Percentiles rank a stretch among this genome's conserved stretches.
These are phyloP conservation scores for Talaromyces albobiverticillius DNA, from an alignment of 2,329 filamentous ascomycete species.

Conservation along the genomic window DNA sequence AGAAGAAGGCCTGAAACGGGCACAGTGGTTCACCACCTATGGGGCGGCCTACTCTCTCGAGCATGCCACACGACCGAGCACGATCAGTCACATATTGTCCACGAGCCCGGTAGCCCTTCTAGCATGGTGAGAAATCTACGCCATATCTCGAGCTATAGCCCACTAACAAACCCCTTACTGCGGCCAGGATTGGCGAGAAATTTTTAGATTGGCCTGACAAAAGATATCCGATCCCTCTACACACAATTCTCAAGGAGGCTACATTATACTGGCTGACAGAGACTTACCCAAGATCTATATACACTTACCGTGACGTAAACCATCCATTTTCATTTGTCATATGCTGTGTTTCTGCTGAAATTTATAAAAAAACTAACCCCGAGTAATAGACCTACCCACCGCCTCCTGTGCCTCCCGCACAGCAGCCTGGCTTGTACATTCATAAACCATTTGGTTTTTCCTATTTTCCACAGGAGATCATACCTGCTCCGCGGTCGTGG, in stretches of 20 bases:
- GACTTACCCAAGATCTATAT: slow-evolving; percentile 34
- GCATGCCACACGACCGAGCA: slow-evolving; percentile 56
- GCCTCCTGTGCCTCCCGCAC: slow-evolving; percentile 17
- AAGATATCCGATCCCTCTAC: slow-evolving; percentile 22
- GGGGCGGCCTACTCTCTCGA: slow-evolving; percentile 52
- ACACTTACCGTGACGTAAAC: slow-evolving; percentile 30
- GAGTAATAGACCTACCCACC: slow-evolving; percentile 16
- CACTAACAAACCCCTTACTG: neutral
- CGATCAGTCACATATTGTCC: slow-evolving; percentile 54
- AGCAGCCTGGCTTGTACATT: slow-evolving; percentile 29
- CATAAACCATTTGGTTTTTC: slow-evolving; percentile 49
- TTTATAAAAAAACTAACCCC: neutral
- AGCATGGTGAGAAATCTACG: slow-evolving; percentile 43
- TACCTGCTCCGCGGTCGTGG: slow-evolving; percentile 37
- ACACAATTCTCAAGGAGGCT: slow-evolving; percentile 32
- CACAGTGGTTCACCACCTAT: slow-evolving; percentile 10
- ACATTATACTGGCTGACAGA: slow-evolving; percentile 40
- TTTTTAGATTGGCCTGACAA: slow-evolving; percentile 36
- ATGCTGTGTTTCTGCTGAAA: neutral
- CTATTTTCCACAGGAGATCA: slow-evolving; percentile 44
- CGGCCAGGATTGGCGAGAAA: slow-evolving; percentile 38
- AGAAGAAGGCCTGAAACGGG: slow-evolving; percentile 7
- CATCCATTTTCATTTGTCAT: neutral
- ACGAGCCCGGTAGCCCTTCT: slow-evolving; percentile 56
- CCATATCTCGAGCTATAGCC: neutral